Evolutionary conservation across 805 yeast genomes (phyloP).

Genomic region (Metschnikowia cubensis): DNA sequence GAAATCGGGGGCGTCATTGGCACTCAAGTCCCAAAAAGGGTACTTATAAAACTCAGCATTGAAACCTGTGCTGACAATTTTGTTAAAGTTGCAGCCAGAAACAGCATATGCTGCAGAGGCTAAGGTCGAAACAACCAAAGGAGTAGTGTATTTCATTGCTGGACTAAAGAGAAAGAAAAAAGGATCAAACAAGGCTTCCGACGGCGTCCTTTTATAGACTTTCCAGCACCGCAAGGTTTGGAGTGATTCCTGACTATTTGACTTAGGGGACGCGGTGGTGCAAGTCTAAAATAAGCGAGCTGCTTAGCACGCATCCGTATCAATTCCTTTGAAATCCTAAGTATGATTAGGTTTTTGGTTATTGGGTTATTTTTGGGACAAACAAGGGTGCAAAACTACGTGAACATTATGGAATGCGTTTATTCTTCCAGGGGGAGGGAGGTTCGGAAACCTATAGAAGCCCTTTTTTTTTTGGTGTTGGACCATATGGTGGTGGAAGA

Average conservation of each 20-base stretch:
- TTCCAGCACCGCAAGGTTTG: not conserved
- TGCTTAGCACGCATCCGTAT: not conserved
- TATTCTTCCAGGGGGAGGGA: too few relatives aligned
- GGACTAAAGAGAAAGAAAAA: too few relatives aligned
- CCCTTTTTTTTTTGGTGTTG: not conserved
- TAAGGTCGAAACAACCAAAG: conserved; percentile 1
- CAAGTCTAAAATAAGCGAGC: not conserved
- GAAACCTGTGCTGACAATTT: not conserved
- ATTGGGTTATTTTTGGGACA: not conserved
- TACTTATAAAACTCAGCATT: conserved; percentile 4
- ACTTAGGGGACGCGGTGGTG: not conserved
- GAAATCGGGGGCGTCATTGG: not conserved
- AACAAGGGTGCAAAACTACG: not conserved
- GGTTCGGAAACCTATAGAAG: not conserved
- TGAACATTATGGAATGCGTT: too few relatives aligned
- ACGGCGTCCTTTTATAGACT: not conserved
- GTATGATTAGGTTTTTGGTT: too few relatives aligned
- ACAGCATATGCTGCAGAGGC: conserved; percentile 3
- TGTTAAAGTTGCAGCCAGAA: conserved; percentile 3
- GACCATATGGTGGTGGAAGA: too few relatives aligned
- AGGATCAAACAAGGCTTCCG: not conserved
- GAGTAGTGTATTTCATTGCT: not conserved
- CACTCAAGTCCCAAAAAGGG: not conserved
- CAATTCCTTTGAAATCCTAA: too few relatives aligned
- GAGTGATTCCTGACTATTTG: not conserved